Evolutionary conservation across 1,139 yeast genomes (phyloP), one percentile per base, ranked within the genome.

Genomic region (Kazachstania sp.): DNA sequence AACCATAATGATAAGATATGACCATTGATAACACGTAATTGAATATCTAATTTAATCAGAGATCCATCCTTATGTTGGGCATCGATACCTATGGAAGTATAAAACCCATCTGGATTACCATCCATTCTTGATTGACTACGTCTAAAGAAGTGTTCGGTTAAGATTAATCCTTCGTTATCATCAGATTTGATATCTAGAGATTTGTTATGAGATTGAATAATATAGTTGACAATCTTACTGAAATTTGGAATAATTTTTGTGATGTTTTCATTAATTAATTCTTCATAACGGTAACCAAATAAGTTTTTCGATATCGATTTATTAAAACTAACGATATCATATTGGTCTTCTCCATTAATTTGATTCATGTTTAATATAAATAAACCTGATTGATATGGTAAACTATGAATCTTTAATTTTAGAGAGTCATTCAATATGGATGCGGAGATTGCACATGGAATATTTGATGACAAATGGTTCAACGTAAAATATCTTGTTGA

Each of bases 61-160:
- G 77, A 71, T 0, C 95, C 95, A 64, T 85, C 92, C 37, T 79
- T 65, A 59, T 86, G 95, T 3, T 69, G 60, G 23, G 83, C 95
- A 49, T 72, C 71, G 15, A 86, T 71, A 37, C 95, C 95, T 41
- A 71, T 71, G 0, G 88, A 82, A 23, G 72, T 71, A 47, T 83
- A 71, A 53, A 82, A 83, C 9, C 74, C 61, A 26, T 58, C 59
- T 8, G 49, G 53, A 16, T 54, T 47, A 35, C 48, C 47, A 28
- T 41, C 38, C 58, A 59, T 53, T 51, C 62, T 54, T 45, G 61
- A 49, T 51, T 58, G 34, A 70, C 75, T 64, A 52, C 81, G 81
- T 54, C 97, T 73, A 65, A 88, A 87, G 61, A 85, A 83, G 66
- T 88, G 96, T 63, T 88, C 97, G 0, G 96, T 95, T 15, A 88